A percentile compares a stretch with the other conserved stretches of the same genome.
phyloP scores from a whole-genome alignment of 352 stramenopile species.

The Aphanomyces invadans region DNA sequence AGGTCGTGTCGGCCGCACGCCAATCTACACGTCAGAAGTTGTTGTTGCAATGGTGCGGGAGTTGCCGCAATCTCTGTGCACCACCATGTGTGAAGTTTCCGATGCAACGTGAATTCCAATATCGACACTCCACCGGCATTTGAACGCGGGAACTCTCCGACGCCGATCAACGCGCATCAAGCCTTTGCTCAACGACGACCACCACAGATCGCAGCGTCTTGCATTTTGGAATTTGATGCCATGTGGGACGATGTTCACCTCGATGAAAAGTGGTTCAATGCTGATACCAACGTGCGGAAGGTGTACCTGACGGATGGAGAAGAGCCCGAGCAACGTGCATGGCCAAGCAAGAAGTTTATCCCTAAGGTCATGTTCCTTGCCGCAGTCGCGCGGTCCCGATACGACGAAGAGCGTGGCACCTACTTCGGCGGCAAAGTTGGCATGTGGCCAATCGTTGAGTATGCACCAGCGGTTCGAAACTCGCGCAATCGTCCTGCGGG shows the following conservation, averaged over 20 bases:
- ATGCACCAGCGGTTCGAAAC: constrained; percentile 5
- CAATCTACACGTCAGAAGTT: background rate
- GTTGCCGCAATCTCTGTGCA: background rate
- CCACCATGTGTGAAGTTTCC: background rate
- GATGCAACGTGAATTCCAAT: background rate
- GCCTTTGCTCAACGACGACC: background rate
- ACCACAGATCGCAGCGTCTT: background rate
- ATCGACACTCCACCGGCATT: background rate
- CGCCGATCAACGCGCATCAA: background rate
- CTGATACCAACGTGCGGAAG: background rate
- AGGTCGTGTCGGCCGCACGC: background rate
- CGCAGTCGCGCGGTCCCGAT: constrained; percentile 11
- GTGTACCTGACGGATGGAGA: constrained; percentile 26
- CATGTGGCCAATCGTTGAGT: constrained; percentile 24
- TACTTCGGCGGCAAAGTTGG: constrained; percentile 28
- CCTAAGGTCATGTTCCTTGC: constrained; percentile 33
- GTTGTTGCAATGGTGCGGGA: background rate
- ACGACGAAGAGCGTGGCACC: background rate
- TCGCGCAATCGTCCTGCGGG: constrained; percentile 26
- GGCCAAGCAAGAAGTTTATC: constrained; percentile 29
- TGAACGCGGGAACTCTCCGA: background rate
- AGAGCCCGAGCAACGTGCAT: background rate
- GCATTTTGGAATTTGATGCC: background rate
- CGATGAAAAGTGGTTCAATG: background rate
- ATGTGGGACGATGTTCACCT: background rate